Base-by-base conservation (phyloP, 2,329 filamentous ascomycete genomes). In the Lecanicillium sp. region DNA sequence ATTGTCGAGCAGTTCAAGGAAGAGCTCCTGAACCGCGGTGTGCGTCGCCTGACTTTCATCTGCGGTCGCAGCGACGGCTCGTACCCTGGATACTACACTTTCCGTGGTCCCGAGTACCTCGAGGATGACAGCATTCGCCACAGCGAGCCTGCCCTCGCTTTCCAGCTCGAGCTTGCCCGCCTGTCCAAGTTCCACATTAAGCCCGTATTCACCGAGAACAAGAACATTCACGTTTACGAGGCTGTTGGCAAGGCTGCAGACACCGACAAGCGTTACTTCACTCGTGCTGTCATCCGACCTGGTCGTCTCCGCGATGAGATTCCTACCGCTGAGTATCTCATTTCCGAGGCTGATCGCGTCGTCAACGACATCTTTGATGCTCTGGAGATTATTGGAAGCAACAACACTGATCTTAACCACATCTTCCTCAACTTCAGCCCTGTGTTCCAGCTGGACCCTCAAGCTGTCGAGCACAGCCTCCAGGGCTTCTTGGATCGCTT, bases 341-440 rank as follows among this genome's bases (percentile, higher is more conserved):
- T 95, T 52, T 96, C 89, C 1, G 92, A 98, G 70, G 89, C 90
- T 29, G 90, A 98, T 57, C 83, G 92, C 47, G 74, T 97, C 52
- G 89, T 98, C 77, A 97, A 87, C 60, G 92, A 98, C 59, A 97
- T 98, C 55, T 79, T 97, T 37, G 92, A 98, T 58, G 92, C 92
- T 32, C 73, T 98, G 42, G 92, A 98, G 73, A 96, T 98, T 53
- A 94, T 96, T 57, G 92, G 92, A 58, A 96, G 95, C 74, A 97
- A 96, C 71, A 94, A 94, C 70, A 95, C 92, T 37, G 92, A 98
- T 72, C 76, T 98, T 58, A 98, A 98, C 74, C 92, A 98, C 69
- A 92, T 98, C 74, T 98, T 98, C 72, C 92, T 98, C 74, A 97
- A 98, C 77, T 98, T 98, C 71, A 92, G 87, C 0, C 87, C 89